These are phyloP conservation scores for Brassica balearica DNA, from an alignment of 441 rosid genomes.

Conservation along the genomic window DNA sequence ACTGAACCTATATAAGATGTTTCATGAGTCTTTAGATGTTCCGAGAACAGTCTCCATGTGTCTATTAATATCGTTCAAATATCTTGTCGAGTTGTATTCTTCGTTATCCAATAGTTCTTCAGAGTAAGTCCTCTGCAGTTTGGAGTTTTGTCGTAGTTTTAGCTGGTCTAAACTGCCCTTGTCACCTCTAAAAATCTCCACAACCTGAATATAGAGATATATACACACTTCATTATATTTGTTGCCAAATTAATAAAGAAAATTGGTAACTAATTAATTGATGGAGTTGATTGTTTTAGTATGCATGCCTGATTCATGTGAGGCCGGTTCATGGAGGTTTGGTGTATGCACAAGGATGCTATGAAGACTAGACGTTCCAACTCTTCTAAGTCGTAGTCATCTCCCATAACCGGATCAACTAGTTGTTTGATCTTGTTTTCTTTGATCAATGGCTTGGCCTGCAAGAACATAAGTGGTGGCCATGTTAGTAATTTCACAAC, in stretches of 20 bases:
- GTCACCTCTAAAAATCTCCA: slow-evolving; percentile 66
- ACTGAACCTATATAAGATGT: neutral
- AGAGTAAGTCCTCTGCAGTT: slow-evolving; percentile 69
- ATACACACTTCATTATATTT: neutral
- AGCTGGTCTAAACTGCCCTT: slow-evolving; percentile 47
- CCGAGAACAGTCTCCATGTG: slow-evolving; percentile 68
- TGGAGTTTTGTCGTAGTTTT: slow-evolving; percentile 45
- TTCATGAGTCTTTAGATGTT: slow-evolving; percentile 34
- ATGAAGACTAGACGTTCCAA: slow-evolving; percentile 53
- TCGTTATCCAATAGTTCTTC: slow-evolving; percentile 75
- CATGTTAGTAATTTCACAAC: neutral
- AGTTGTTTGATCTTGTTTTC: slow-evolving; percentile 56
- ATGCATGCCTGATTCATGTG: slow-evolving; percentile 80
- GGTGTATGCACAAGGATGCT: slow-evolving; percentile 76
- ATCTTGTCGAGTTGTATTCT: slow-evolving; percentile 77
- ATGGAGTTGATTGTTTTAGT: neutral
- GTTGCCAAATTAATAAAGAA: no score
- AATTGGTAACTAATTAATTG: neutral
- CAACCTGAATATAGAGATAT: slow-evolving; percentile 52
- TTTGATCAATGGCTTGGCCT: slow-evolving; percentile 85
- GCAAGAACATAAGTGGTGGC: slow-evolving; percentile 18
- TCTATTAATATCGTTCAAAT: slow-evolving; percentile 56
- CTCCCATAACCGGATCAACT: slow-evolving; percentile 70
- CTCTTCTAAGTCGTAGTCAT: slow-evolving; percentile 58
- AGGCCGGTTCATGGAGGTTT: slow-evolving; percentile 67